These are phyloP conservation scores for Sporormia fimetaria DNA, from an alignment of 495 filamentous ascomycete species.

Conservation along the genomic window DNA sequence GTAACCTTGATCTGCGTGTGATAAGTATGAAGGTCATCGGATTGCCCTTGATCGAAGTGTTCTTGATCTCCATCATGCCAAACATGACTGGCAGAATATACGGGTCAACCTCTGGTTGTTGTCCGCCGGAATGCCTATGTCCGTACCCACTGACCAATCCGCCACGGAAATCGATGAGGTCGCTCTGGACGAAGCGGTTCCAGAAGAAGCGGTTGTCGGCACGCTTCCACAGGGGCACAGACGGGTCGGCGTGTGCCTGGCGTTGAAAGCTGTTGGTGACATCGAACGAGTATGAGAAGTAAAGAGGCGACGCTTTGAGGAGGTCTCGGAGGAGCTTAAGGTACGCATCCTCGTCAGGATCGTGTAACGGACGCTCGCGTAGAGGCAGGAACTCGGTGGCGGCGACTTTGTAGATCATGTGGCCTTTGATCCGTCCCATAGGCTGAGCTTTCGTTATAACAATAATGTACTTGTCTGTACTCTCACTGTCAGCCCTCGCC, in stretches of 20 bases:
- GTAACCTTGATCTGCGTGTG: slow-evolving; percentile 71
- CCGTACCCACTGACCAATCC: slow-evolving; percentile 29
- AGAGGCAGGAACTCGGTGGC: slow-evolving; percentile 89
- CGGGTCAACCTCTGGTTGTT: slow-evolving; percentile 70
- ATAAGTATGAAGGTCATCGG: slow-evolving; percentile 79
- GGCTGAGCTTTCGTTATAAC: slow-evolving; percentile 89
- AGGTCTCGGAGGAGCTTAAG: slow-evolving; percentile 64
- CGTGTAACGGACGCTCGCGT: slow-evolving; percentile 80
- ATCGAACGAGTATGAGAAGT: slow-evolving; percentile 94
- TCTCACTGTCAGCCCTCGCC: neutral
- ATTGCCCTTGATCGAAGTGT: slow-evolving; percentile 68
- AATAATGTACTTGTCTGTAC: slow-evolving; percentile 86
- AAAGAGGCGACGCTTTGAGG: slow-evolving; percentile 78
- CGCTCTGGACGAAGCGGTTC: slow-evolving; percentile 85
- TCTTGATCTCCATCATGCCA: slow-evolving; percentile 79
- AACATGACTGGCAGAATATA: slow-evolving; percentile 93
- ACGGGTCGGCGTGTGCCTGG: slow-evolving; percentile 59
- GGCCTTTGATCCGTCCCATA: slow-evolving; percentile 79
- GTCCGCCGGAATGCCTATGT: slow-evolving; percentile 38
- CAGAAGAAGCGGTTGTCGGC: slow-evolving; percentile 98
- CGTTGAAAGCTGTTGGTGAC: slow-evolving; percentile 92
- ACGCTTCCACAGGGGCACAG: slow-evolving; percentile 72
- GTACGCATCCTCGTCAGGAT: slow-evolving; percentile 87
- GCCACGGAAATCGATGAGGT: slow-evolving; percentile 75
- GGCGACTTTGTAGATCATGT: slow-evolving; percentile 85